Evolutionary conservation across 2,329 filamentous ascomycete genomes (phyloP).

Genomic region (Arachnomyces sp.): DNA sequence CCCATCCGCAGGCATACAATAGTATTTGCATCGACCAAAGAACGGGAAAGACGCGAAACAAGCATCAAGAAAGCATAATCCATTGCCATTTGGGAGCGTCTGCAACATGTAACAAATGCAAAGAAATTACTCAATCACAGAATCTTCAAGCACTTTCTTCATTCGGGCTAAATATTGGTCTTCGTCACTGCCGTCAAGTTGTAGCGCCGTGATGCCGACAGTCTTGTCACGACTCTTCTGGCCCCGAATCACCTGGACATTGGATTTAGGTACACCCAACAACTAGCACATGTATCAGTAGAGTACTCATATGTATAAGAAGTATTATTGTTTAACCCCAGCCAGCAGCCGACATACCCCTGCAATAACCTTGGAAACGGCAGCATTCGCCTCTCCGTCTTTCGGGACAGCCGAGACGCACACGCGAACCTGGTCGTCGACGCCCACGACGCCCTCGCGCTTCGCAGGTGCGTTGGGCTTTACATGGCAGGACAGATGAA

Average conservation of each 20-base stretch:
- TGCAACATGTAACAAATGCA: no score
- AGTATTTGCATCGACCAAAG: no score
- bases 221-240: slow-evolving; percentile 60
- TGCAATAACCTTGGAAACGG: slow-evolving; percentile 56
- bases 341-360: slow-evolving; percentile 47
- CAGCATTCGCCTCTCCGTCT: slow-evolving; percentile 63
- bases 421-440: slow-evolving; percentile 54
- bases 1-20: no score
- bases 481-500: slow-evolving; percentile 60
- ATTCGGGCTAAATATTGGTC: no score
- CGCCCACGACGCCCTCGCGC: slow-evolving; percentile 52
- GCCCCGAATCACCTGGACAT: slow-evolving; percentile 56
- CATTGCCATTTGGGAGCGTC: no score
- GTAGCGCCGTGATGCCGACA: slow-evolving; percentile 30
- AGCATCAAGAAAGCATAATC: no score
- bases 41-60: no score
- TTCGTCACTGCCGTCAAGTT: slow-evolving; percentile 26
- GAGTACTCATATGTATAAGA: neutral
- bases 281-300: neutral
- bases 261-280: slow-evolving; percentile 51
- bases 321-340: no score
- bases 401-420: slow-evolving; percentile 59
- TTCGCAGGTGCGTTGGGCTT: slow-evolving; percentile 58
- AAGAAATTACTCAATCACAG: no score
- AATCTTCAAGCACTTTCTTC: no score